These are phyloP conservation scores for Fraxinus paxiana DNA, from an alignment of 305 asterid genomes.

Conservation along the genomic window DNA sequence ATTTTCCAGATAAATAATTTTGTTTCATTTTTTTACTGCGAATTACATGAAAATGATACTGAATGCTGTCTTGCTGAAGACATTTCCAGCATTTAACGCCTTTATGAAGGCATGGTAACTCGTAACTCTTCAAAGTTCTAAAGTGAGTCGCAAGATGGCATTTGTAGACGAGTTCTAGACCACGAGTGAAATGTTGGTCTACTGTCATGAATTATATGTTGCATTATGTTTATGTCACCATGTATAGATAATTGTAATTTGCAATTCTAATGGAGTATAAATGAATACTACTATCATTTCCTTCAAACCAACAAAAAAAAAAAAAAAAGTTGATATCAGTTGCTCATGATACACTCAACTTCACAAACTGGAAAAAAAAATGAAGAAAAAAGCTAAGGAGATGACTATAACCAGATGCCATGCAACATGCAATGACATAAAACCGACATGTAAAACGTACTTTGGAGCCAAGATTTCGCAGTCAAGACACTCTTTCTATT, in stretches of 20 bases:
- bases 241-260: neutral
- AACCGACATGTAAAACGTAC: conserved; percentile 21
- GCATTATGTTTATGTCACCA: neutral
- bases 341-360: neutral
- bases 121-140: neutral
- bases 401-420: neutral
- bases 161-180: neutral
- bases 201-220: neutral
- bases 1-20: neutral
- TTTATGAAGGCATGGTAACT: neutral
- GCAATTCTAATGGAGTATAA: neutral
- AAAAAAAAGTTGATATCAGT: neutral
- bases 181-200: neutral
- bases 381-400: neutral
- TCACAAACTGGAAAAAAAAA: neutral
- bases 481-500: conserved; percentile 71
- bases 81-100: neutral
- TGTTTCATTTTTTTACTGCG: neutral
- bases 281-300: neutral
- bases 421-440: neutral
- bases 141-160: neutral
- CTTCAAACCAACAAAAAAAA: neutral
- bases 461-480: conserved; percentile 54
- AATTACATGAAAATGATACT: neutral
- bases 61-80: neutral